Conservation (phyloP, 768 basidiomycete genomes). For the Hygrocybe coccinea region DNA sequence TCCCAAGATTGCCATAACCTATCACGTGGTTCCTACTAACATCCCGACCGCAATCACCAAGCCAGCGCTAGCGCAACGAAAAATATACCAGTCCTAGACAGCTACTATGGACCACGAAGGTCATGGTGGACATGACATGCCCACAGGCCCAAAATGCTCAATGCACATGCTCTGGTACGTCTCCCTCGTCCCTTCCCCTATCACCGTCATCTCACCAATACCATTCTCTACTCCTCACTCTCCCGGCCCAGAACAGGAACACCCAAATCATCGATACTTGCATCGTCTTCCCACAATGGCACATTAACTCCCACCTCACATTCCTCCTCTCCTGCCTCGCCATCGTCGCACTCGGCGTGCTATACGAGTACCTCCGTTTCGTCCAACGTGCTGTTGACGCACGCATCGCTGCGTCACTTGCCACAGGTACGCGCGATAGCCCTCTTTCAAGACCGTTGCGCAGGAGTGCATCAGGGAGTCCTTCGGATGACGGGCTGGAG, state of each 20-base stretch:
- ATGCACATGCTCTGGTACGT: conserved; percentile 80
- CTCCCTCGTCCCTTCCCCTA: not conserved
- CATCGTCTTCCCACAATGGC: conserved; percentile 76
- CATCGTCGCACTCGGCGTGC: conserved; percentile 63
- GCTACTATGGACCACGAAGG: conserved; percentile 43
- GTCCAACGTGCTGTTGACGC: conserved; percentile 57
- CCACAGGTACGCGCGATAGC: conserved; percentile 45
- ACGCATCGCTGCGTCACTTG: conserved; percentile 49
- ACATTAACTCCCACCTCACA: conserved; percentile 50
- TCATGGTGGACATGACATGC: conserved; percentile 47
- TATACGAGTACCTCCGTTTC: conserved; percentile 75
- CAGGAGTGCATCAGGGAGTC: conserved; percentile 32
- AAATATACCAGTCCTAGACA: too few species aligned
- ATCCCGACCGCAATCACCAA: too few species aligned
- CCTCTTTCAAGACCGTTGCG: conserved; percentile 29
- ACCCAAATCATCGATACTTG: conserved; percentile 76
- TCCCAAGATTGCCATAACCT: too few species aligned
- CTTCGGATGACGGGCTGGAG: too few species aligned
- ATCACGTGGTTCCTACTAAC: too few species aligned
- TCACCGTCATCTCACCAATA: not conserved
- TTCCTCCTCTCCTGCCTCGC: conserved; percentile 64
- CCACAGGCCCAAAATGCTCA: conserved; percentile 48
- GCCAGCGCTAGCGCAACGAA: too few species aligned
- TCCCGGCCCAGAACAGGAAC: conserved; percentile 45
- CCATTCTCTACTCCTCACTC: not conserved